A percentile compares a stretch with the other conserved stretches of the same genome.
These are phyloP conservation scores for Chenopodium quinoa DNA, from an alignment of 148 eudicot genomes.

Conservation along the genomic window DNA sequence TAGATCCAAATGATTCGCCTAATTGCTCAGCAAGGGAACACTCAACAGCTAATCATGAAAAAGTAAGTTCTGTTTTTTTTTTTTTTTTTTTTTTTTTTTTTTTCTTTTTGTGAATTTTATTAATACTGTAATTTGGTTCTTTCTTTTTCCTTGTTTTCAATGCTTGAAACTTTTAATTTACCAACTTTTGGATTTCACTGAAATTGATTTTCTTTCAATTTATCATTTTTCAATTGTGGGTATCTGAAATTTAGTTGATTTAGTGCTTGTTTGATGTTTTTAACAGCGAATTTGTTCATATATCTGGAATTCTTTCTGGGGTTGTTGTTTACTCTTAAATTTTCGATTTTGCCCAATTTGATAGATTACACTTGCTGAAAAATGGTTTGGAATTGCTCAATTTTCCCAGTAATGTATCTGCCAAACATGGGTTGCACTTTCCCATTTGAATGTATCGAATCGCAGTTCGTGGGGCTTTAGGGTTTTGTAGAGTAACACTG, in stretches of 20 bases:
- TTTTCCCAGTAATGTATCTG: not conserved
- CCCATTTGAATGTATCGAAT: not conserved
- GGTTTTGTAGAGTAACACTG: not conserved
- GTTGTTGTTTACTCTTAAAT: not conserved
- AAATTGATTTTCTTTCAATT: not conserved
- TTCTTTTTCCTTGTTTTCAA: not conserved
- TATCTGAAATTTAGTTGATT: not conserved
- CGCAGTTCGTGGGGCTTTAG: not conserved
- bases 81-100: not conserved
- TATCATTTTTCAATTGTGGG: not conserved
- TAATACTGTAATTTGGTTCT: not conserved
- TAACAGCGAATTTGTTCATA: not conserved
- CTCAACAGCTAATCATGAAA: not conserved
- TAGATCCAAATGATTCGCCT: not conserved
- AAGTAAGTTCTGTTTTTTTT: not conserved
- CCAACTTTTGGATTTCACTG: not conserved
- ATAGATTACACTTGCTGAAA: no score
- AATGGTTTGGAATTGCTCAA: not conserved
- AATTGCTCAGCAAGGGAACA: not conserved
- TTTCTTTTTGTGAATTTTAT: not conserved
- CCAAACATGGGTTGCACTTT: not conserved
- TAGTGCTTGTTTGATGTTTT: not conserved
- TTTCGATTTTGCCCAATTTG: not conserved
- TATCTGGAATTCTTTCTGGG: not conserved
- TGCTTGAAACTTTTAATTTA: not conserved